Evolutionary conservation across 495 filamentous ascomycete genomes (phyloP), one percentile per base, ranked within the genome.

Genomic region (Trichoderma reesei): DNA sequence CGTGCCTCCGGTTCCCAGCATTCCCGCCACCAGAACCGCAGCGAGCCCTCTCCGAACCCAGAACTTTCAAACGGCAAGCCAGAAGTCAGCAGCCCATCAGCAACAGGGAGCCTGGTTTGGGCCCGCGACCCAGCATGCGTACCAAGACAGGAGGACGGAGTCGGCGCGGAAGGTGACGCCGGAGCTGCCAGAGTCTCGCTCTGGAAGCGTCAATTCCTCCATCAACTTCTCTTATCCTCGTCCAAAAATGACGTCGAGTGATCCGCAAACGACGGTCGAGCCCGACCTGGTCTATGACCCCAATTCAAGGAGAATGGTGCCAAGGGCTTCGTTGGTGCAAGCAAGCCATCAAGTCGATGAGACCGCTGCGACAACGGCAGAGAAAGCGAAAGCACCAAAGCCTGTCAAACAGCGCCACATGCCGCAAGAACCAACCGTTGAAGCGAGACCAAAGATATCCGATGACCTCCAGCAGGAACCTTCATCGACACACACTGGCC

Each of bases 201-300:
- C 88, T 11, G 78, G 75, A 18, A 90, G 85, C 69, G 78, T 84
- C 67, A 83, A 78, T 14, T 79, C 76, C 48, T 91, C 89, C 3
- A 79, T 93, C 68, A 96, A 96, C 74, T 95, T 94, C 69, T 96
- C 92, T 7, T 90, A 91, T 44, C 91, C 91, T 3, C 86, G 68
- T 2, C 41, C 63, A 41, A 71, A 68, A 34, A 65, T 71, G 9
- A 14, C 31, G 11, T 34, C 46, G 18, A 20, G 34, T 34, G 68
- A 72, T n/a, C 78, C 78, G 9, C 38, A 48, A 13, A 10, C 33
- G 16, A 44, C 48, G 16, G 69, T 71, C 13, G 73, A 77, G 41
- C 68, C 73, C 46, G 63, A 69, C 9, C 67, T 85, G 66, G 74
- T 85, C 64, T 85, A 83, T 64, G 83, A 86, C 64, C 80, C 82